phyloP scores from a whole-genome alignment of 169 alveolate genomes.

The Babesia caballi region DNA sequence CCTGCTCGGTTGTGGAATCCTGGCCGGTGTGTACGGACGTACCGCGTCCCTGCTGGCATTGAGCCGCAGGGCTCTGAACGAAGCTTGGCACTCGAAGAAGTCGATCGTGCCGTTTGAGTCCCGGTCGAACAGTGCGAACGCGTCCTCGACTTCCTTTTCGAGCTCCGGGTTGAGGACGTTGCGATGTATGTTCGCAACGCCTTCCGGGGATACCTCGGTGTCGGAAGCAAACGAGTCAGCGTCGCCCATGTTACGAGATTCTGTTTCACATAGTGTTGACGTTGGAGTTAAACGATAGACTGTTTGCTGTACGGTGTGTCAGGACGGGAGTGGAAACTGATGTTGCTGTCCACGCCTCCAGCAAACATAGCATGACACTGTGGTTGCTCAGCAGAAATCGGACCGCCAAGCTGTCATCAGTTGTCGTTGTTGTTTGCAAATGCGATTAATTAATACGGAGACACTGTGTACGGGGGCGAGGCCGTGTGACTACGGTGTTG shows the following conservation, averaged over 20 bases:
- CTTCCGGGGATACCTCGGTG: slow-evolving; percentile 11
- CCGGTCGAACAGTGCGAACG: slow-evolving; percentile 55
- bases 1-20: neutral
- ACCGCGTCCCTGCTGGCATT: slow-evolving; percentile 49
- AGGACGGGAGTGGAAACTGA: too few relatives aligned
- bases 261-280: too few relatives aligned
- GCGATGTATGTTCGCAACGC: slow-evolving; percentile 15
- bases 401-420: too few relatives aligned
- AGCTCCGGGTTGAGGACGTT: slow-evolving; percentile 51
- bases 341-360: too few relatives aligned
- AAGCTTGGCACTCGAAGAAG: slow-evolving; percentile 63
- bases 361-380: too few relatives aligned
- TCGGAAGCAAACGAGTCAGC: slow-evolving; percentile 47
- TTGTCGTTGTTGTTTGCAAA: too few relatives aligned
- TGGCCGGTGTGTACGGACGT: neutral
- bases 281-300: too few relatives aligned
- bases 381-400: too few relatives aligned
- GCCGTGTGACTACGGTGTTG: too few relatives aligned
- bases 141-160: slow-evolving; percentile 60
- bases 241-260: neutral
- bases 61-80: slow-evolving; percentile 65
- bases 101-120: slow-evolving; percentile 34
- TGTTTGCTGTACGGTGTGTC: too few relatives aligned
- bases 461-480: too few relatives aligned
- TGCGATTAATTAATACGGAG: too few relatives aligned